Evolutionary conservation across 73 alveolate genomes (phyloP).

Genomic region (Paramecium octaurelia): DNA sequence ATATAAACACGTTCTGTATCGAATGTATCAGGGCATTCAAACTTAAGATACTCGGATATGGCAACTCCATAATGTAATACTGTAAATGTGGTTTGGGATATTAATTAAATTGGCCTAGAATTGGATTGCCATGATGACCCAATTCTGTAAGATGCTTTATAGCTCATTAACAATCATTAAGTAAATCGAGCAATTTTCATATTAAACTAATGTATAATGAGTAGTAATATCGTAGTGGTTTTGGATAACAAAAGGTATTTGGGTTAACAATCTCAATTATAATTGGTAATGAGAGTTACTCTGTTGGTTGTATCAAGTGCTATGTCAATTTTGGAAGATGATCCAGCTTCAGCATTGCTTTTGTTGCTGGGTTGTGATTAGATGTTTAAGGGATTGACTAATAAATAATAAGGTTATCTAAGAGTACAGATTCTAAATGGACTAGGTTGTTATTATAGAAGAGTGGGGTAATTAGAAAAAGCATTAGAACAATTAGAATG

Average conservation of each 20-base stretch:
- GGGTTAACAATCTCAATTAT: not conserved
- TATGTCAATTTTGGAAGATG: not conserved
- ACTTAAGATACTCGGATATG: not conserved
- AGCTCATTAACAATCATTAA: not conserved
- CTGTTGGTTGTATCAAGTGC: not conserved
- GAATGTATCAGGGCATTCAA: not conserved
- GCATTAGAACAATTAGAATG: constrained; percentile 26
- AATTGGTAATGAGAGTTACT: not conserved
- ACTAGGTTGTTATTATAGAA: constrained; percentile 35
- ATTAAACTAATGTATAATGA: not conserved
- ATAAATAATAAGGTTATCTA: not conserved
- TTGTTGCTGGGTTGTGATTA: constrained; percentile 15
- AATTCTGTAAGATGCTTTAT: not conserved
- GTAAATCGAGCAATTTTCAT: not conserved
- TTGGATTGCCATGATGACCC: constrained; percentile 34
- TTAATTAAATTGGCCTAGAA: not conserved
- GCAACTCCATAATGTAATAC: not conserved
- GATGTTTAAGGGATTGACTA: constrained; percentile 8
- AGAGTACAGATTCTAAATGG: constrained; percentile 7
- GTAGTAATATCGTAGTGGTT: not conserved
- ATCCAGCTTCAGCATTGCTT: constrained; percentile 3
- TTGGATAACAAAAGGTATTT: not conserved
- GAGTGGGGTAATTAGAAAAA: not conserved
- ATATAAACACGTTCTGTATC: not conserved
- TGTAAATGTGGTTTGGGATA: constrained; percentile 1